Evolutionary conservation across 306 rosid species (phyloP), one percentile per base, ranked within the genome.

Genomic region (Purshia tridentata): DNA sequence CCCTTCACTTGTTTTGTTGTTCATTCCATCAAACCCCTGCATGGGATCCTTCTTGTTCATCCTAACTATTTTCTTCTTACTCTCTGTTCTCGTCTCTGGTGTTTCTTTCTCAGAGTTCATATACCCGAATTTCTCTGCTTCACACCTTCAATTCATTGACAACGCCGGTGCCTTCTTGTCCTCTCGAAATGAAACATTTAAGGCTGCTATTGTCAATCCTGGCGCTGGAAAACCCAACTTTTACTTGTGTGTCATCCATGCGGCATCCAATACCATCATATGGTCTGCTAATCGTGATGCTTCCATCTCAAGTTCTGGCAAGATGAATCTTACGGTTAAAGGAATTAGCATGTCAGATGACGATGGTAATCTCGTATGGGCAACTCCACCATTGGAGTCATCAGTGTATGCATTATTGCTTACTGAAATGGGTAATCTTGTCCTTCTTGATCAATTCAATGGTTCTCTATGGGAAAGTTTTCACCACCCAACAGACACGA

Each of bases 391-490:
- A 8, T 19, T 91, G 37, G 62, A 75, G 48, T 84, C 97, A 65
- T 53, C 64, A 0, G 97, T 85, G 45, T 4, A 68, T 47, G 81
- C 80, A 4, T 76, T 93, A 67, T 42, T 49, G 54, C 87, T 93
- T 39, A 91, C 82, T 55, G 97, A 93, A 62, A 65, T 75, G 72
- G 98, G 98, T 48, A 93, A 91, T 52, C 94, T 93, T 49, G 63
- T 91, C 53, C 82, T 93, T 54, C 86, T 88, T 66, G 97, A 89
- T 76, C 72, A 61, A 35, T 82, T 70, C 73, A 93, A 91, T 70
- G 76, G 18, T 50, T 89, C 96, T 74, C 88, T 93, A 41, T 93
- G 98, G 98, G 98, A 93, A 75, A 93, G 97, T 80, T 93, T 93
- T 73, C 78, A 72, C 4, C 3, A 88, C 77, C 96, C 98, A 49